These are phyloP conservation scores for Conticribra guillardii DNA, from an alignment of 108 stramenopile genomes.

Conservation along the genomic window DNA sequence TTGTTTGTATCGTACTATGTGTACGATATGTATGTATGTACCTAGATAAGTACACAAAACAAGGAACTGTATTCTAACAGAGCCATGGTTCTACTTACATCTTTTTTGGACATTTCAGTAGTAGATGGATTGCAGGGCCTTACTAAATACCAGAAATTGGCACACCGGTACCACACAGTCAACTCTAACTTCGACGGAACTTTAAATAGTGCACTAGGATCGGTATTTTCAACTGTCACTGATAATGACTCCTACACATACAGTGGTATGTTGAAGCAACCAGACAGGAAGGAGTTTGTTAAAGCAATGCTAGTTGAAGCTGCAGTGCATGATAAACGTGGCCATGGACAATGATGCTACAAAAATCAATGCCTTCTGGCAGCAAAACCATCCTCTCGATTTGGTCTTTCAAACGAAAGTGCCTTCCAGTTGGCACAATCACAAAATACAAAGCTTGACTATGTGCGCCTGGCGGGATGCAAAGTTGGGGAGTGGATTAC, in stretches of 20 bases:
- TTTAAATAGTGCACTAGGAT: background rate
- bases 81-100: too few relatives aligned
- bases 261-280: slow-evolving; percentile 6
- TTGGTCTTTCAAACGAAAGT: slow-evolving; percentile 23
- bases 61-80: too few relatives aligned
- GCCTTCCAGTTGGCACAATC: slow-evolving; percentile 6
- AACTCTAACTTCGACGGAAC: background rate
- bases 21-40: too few relatives aligned
- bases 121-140: background rate
- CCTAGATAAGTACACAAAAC: too few relatives aligned
- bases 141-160: background rate
- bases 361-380: background rate
- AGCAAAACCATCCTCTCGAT: slow-evolving; percentile 9
- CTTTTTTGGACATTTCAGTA: too few relatives aligned
- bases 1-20: too few relatives aligned
- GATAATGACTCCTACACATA: slow-evolving; percentile 8
- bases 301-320: slow-evolving; percentile 27
- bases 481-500: slow-evolving; percentile 41
- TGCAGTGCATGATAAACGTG: slow-evolving; percentile 13
- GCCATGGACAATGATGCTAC: slow-evolving; percentile 20
- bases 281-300: slow-evolving; percentile 7
- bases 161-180: background rate
- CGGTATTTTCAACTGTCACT: background rate
- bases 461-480: slow-evolving; percentile 36
- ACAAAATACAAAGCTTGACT: slow-evolving; percentile 36